phyloP scores from a whole-genome alignment of 73 alveolate species.

The Effrenium voratum region DNA sequence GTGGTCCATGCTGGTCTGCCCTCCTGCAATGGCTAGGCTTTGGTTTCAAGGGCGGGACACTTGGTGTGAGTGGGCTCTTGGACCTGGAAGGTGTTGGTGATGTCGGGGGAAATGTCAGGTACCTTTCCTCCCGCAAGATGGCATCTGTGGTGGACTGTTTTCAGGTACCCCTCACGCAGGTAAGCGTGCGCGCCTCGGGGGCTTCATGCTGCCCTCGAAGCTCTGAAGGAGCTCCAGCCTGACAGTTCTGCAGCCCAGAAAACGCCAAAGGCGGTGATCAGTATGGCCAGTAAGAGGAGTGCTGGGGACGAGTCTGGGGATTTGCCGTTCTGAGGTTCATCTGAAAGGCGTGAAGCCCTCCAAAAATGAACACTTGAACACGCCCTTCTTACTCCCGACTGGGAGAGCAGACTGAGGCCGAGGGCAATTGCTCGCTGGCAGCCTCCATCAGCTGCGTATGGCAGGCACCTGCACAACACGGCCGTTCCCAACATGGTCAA shows the following conservation, averaged over 20 bases:
- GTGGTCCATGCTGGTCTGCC: no score
- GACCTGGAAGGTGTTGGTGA: background rate
- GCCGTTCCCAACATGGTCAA: background rate
- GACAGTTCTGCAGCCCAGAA: no score
- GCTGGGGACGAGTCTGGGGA: background rate
- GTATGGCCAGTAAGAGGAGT: background rate
- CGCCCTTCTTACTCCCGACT: background rate
- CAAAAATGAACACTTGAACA: background rate
- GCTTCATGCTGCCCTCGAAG: constrained; percentile 5
- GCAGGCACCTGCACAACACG: constrained; percentile 70
- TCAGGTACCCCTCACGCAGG: no score
- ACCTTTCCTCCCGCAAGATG: background rate
- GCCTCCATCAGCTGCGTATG: constrained; percentile 33
- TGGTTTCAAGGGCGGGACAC: background rate
- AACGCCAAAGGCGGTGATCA: background rate
- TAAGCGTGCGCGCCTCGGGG: constrained; percentile 23
- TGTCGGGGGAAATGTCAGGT: background rate
- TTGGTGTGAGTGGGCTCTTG: background rate
- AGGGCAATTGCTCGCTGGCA: constrained; percentile 20
- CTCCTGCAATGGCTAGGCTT: background rate
- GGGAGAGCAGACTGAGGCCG: no score
- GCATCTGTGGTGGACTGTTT: no score
- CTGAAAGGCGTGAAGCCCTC: background rate
- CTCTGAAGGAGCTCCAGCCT: constrained; percentile 27
- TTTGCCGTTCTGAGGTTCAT: background rate